phyloP scores from a whole-genome alignment of 768 basidiomycete genomes.

The Termitomyces sp. region DNA sequence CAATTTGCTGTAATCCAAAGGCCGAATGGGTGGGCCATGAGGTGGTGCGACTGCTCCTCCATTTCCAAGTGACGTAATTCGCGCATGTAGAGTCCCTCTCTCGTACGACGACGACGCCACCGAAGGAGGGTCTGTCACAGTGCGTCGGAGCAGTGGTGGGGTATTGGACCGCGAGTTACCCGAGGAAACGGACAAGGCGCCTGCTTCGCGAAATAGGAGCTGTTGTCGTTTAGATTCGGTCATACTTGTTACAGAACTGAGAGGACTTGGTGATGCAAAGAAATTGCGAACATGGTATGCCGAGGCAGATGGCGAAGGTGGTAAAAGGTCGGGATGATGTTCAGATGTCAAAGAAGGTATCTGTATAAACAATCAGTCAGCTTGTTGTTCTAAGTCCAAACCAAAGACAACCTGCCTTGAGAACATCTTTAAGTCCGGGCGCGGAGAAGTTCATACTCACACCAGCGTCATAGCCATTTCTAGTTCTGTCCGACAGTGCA shows the following conservation, averaged over 20 bases:
- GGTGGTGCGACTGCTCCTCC: slow-evolving; percentile 21
- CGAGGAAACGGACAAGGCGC: slow-evolving; percentile 30
- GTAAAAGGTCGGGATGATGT: slow-evolving; percentile 66
- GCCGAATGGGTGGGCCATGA: slow-evolving; percentile 47
- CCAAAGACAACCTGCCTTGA: slow-evolving; percentile 47
- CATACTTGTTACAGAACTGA: slow-evolving; percentile 22
- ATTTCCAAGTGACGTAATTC: slow-evolving; percentile 20
- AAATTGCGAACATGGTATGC: slow-evolving; percentile 33
- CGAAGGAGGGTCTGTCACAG: slow-evolving; percentile 10
- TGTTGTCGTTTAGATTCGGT: slow-evolving; percentile 16
- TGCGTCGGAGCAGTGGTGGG: slow-evolving; percentile 23
- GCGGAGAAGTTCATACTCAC: slow-evolving; percentile 34
- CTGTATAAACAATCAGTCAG: slow-evolving; percentile 29
- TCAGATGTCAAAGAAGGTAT: slow-evolving; percentile 67
- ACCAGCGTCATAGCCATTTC: slow-evolving; percentile 45
- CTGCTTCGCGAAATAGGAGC: slow-evolving; percentile 19
- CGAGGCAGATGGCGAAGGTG: slow-evolving; percentile 64
- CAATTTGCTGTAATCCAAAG: slow-evolving; percentile 66
- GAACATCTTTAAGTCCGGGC: slow-evolving; percentile 67
- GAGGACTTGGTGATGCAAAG: slow-evolving; percentile 33
- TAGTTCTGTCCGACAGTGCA: slow-evolving; percentile 34
- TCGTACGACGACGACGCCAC: slow-evolving; percentile 19
- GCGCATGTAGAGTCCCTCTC: slow-evolving; percentile 8
- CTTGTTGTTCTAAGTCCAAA: background rate
- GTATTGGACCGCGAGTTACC: slow-evolving; percentile 30